Evolutionary conservation across 2,329 filamentous ascomycete species (phyloP).

Genomic region (Aureobasidium sp.): DNA sequence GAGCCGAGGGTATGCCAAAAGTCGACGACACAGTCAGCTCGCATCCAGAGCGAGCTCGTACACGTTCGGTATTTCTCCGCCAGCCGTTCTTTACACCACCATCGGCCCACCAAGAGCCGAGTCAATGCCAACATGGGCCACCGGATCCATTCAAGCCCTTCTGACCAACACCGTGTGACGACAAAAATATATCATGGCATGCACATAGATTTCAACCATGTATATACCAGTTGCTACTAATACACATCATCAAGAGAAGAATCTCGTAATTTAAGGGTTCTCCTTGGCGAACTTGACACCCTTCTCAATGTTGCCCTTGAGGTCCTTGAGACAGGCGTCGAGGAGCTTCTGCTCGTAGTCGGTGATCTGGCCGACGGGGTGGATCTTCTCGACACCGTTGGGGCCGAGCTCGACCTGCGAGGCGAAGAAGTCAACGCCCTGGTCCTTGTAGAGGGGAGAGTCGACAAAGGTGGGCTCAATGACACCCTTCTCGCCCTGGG

Average conservation of each 20-base stretch:
- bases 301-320: slow-evolving; percentile 94
- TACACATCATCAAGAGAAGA: not conserved
- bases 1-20: too few species aligned
- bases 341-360: slow-evolving; percentile 82
- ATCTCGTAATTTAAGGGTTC: slow-evolving; percentile 35
- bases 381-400: slow-evolving; percentile 90
- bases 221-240: slow-evolving; percentile 9
- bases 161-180: not conserved
- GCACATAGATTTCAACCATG: slow-evolving; percentile 1
- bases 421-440: slow-evolving; percentile 95
- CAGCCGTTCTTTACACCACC: not conserved
- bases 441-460: slow-evolving; percentile 95
- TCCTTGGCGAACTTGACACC: slow-evolving; percentile 59
- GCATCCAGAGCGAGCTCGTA: not conserved
- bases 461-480: slow-evolving; percentile 96
- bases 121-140: not conserved
- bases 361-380: slow-evolving; percentile 75
- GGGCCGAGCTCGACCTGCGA: slow-evolving; percentile 93
- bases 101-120: not conserved
- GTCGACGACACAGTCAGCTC: not conserved
- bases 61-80: not conserved
- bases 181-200: not conserved
- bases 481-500: slow-evolving; percentile 88
- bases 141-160: not conserved
- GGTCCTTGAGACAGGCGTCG: slow-evolving; percentile 71